Evolutionary conservation across 2,329 filamentous ascomycete species (phyloP), one percentile per base, ranked within the genome.

Genomic region (Curvularia eragrostidis): DNA sequence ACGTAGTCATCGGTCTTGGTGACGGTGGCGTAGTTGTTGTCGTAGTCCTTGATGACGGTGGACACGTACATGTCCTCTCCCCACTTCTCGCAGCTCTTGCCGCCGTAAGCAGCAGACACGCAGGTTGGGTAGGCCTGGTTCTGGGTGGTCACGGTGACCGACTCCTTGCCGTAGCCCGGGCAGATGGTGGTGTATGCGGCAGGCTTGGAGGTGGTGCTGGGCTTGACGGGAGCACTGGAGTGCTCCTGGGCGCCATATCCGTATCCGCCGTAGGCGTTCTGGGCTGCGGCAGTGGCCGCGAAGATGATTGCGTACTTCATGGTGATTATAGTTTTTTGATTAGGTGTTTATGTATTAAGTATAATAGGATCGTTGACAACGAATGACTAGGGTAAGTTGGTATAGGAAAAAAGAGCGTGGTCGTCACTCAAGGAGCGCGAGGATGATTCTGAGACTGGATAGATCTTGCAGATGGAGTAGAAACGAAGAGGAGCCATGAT

Each of bases 71-170:
- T 62, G 49, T 71, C 69, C 18, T 68, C 56, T 10, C 54, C 64
- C 62, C 64, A 70, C 49, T 65, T 57, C 54, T 61, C 58, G 54
- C 64, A 68, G 39, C 48, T 51, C 46, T 62, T 62, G 28, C 36
- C 56, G 21, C 54, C 61, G n/a, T 65, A 64, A 28, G 53, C 54
- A 39, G 61, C 58, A 34, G 67, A 67, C 9, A 63, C 62, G 51
- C 69, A 75, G 26, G 71, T 74, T 1, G 72, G 68, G 58, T 74
- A 63, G 1, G 69, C 30, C 62, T 75, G 73, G 58, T 74, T 63
- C 59, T 73, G 71, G 5, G 61, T 54, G 42, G 73, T 75, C 52
- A 75, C 66, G 28, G 72, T 74, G 41, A 71, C 62, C 0, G 71
- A 69, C 2, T 54, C 36, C 58, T 73, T 63, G 32, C 63, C 65